Base-by-base conservation (phyloP, 805 yeast genomes). In the Yamadazyma akitaensis region DNA sequence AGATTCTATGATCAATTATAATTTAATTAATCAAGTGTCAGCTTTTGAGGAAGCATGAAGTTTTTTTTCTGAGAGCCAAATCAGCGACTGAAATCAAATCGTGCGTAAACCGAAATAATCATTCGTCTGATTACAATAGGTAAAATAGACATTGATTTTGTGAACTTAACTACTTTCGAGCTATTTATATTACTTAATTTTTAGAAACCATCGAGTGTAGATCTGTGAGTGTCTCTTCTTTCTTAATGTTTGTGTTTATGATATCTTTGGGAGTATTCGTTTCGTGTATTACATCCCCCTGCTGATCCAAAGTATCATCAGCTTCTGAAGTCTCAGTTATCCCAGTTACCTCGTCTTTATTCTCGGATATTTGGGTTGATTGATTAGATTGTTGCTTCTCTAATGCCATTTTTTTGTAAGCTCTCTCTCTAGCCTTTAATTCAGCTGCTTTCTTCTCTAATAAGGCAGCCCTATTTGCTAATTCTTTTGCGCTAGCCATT, bases 401-500 rank as follows among this genome's bases (percentile, higher is more conserved):
- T 57, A 39, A 68, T 51, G 74, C 58, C 51, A 65, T 59, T 54
- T 74, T 73, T 63, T 69, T 71, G 53, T 85, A 61, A 43, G 73
- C 55, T 54, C 69, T 79, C 59, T 86, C 94, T 65, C 81, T 80
- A 50, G 75, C 69, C 68, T 84, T 86, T 64, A 86, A 73, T 52
- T 78, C 84, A 38, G 81, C 84, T 2, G 92, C 92, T 57, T 82
- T 84, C 58, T 76, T 80, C 61, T 87, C 94, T 55, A 87, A 72
- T 47, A 83, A 81, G 16, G 85, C 83, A n/a, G 91, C 92, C 53
- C 91, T 73, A 50, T 72, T 72, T 25, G 88, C 81, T 57, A 87
- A 70, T 57, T 85, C 92, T 58, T 76, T 76, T 0, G 92, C 94
- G 44, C 87, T 80, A 51, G 83, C 84, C 58, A 84, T 83, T 62